These are phyloP conservation scores for Podaxis sp. DNA, from an alignment of 768 basidiomycete genomes.

Conservation along the genomic window DNA sequence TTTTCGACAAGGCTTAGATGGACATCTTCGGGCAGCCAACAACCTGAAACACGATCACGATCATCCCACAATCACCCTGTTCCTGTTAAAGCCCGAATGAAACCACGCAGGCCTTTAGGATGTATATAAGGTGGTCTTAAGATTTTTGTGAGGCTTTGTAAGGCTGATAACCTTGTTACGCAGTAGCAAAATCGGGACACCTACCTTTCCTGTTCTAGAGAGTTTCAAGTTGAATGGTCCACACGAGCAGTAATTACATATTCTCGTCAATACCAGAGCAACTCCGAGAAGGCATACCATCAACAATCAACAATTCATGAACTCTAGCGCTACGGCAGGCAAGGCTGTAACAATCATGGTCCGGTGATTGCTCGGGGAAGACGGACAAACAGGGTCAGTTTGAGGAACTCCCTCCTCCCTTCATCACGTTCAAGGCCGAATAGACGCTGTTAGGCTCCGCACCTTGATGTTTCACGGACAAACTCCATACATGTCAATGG, in stretches of 20 bases:
- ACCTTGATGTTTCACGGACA: slow-evolving; percentile 15
- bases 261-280: not conserved
- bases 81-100: not conserved
- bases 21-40: not conserved
- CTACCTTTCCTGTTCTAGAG: too few species aligned
- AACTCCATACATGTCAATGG: slow-evolving; percentile 13
- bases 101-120: not conserved
- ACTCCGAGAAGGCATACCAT: not conserved
- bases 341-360: not conserved
- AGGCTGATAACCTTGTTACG: not conserved
- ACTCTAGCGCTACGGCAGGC: not conserved
- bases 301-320: not conserved
- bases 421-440: slow-evolving; percentile 4
- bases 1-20: not conserved
- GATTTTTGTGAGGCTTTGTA: not conserved
- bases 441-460: slow-evolving; percentile 2
- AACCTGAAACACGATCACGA: not conserved
- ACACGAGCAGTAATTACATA: not conserved
- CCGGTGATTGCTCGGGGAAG: not conserved
- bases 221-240: not conserved
- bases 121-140: not conserved
- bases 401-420: slow-evolving; percentile 2
- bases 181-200: too few species aligned
- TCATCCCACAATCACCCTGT: not conserved
- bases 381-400: slow-evolving; percentile 1